These are phyloP conservation scores for Populus alba DNA, from an alignment of 345 rosid genomes.

Conservation along the genomic window DNA sequence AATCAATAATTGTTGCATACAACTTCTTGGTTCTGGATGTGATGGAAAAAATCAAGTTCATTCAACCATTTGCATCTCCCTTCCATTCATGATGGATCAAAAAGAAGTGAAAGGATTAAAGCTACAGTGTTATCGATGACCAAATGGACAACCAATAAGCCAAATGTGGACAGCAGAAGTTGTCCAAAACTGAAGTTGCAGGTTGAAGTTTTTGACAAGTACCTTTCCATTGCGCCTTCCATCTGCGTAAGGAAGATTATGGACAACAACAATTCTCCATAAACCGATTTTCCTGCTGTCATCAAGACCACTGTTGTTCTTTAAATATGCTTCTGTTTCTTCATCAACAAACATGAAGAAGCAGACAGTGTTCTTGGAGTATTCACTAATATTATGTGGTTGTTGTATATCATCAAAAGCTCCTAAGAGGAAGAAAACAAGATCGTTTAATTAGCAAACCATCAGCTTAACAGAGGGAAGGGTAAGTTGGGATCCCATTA, in stretches of 20 bases:
- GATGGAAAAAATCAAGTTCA: background rate
- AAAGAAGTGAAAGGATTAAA: background rate
- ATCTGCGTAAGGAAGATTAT: constrained; percentile 80
- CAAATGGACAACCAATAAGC: background rate
- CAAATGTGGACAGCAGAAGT: background rate
- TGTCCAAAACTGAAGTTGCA: background rate
- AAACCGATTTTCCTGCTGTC: constrained; percentile 62
- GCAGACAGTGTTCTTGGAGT: constrained; percentile 72
- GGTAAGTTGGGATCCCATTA: constrained; percentile 9
- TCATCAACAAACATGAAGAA: constrained; percentile 97
- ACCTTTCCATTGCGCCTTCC: constrained; percentile 98
- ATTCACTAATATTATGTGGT: constrained; percentile 75
- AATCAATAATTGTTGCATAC: background rate
- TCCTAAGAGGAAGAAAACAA: constrained; percentile 42
- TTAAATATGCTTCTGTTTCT: constrained; percentile 81
- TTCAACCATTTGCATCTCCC: background rate
- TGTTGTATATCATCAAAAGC: constrained; percentile 90
- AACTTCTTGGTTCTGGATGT: background rate
- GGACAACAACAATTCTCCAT: constrained; percentile 89
- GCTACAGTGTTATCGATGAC: background rate
- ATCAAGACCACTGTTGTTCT: constrained; percentile 52
- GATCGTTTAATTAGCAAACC: constrained; percentile 21
- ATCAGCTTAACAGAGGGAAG: constrained; percentile 5
- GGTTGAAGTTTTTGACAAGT: constrained; percentile 3
- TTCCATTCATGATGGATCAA: background rate